phyloP scores from a whole-genome alignment of 2,329 filamentous ascomycete genomes.

The Annulohypoxylon truncatum region DNA sequence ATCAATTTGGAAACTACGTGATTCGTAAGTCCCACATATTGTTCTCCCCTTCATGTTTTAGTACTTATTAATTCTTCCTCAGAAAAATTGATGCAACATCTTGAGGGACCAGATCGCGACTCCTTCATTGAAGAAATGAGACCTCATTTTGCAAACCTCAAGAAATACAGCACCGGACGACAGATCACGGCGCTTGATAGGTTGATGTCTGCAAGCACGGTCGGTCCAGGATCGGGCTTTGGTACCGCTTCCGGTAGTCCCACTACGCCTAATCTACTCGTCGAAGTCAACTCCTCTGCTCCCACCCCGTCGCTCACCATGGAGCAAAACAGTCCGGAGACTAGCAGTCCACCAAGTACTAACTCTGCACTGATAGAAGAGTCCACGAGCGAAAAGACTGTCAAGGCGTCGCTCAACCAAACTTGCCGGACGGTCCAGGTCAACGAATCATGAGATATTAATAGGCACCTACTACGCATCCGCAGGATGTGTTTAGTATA shows the following conservation, averaged over 20 bases:
- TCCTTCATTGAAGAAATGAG: slow-evolving; percentile 67
- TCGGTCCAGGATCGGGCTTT: slow-evolving; percentile 4
- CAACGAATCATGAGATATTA: slow-evolving; percentile 25
- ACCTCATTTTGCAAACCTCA: slow-evolving; percentile 69
- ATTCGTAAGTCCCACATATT: slow-evolving; percentile 76
- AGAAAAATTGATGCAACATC: slow-evolving; percentile 82
- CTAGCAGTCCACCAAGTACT: slow-evolving; percentile 72
- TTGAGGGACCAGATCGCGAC: slow-evolving; percentile 70
- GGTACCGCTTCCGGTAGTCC: slow-evolving; percentile 44
- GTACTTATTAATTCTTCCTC: slow-evolving; percentile 46
- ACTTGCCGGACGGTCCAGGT: slow-evolving; percentile 33
- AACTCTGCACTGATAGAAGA: slow-evolving; percentile 60
- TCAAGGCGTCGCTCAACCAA: slow-evolving; percentile 29
- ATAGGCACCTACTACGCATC: neutral
- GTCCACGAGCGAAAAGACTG: slow-evolving; percentile 44
- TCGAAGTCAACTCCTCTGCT: slow-evolving; percentile 63
- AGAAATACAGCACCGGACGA: slow-evolving; percentile 73
- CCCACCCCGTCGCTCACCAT: slow-evolving; percentile 75
- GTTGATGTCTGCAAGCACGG: slow-evolving; percentile 53
- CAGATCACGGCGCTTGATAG: slow-evolving; percentile 74
- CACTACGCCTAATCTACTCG: slow-evolving; percentile 55
- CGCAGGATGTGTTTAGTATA: neutral
- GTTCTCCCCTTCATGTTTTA: neutral
- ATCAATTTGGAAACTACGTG: slow-evolving; percentile 96
- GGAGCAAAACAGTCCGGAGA: slow-evolving; percentile 76